Base-by-base conservation (phyloP, 352 stramenopile genomes). In the Pythium brassicae region DNA sequence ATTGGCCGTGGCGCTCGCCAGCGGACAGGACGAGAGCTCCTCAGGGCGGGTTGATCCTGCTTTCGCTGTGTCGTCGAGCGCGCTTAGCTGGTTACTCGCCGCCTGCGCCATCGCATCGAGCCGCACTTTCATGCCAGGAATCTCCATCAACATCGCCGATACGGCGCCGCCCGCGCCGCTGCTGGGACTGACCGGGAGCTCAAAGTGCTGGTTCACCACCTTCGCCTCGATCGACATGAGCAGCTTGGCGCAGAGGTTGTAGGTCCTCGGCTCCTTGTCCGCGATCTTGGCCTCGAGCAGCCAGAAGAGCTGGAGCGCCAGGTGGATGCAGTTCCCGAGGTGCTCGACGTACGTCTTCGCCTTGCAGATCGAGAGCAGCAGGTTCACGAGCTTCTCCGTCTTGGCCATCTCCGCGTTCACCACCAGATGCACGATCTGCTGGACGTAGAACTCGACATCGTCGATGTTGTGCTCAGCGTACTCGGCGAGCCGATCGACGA, bases 151-250 rank as follows among this genome's bases (percentile, higher is more conserved):
- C 32, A 80, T 57, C 20, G 64, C 73, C 25, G 65, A 74, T 0
- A 90, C 66, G 26, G 68, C 69, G 22, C 78, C 52, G 22, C 49
- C 23, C 14, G 10, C 26, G 3, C 9, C 2, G 15, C 27, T 29
- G 35, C 56, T 70, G 34, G 68, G 34, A 25, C 53, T 65, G 29
- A 50, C 66, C 0, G 78, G 64, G 11, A 88, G 45, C 50, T 90
- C 80, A 42, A 90, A 87, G 3, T 87, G 75, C 52, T 92, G 78
- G 50, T 92, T 89, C 32, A 91, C 80, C 22, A 91, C 76, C 55
- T 90, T 89, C 4, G 83, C 79, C 48, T 92, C 80, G 44, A 92
- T 92, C 4, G 78, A 89, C 79, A 90, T 86, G 49, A 92, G 76
- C 34, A 92, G 57, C 56, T 87, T 87, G 20, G 79, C 80, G 48